These are phyloP conservation scores for Saposhnikovia divaricata DNA, from an alignment of 129 eudicot species.

Conservation along the genomic window DNA sequence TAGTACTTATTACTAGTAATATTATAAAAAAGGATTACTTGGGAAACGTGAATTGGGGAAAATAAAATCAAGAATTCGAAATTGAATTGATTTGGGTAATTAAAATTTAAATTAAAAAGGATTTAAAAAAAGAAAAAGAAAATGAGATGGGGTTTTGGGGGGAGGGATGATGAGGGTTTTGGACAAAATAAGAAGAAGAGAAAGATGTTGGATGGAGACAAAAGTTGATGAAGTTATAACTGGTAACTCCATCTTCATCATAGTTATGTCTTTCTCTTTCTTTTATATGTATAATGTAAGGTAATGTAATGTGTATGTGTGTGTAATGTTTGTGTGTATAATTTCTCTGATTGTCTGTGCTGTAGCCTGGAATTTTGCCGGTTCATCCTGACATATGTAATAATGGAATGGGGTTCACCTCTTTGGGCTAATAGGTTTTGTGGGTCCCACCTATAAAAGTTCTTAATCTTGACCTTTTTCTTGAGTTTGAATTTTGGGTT, in stretches of 20 bases:
- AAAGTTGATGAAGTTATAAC: neutral
- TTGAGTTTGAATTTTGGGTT: neutral
- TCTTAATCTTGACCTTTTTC: neutral
- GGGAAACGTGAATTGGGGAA: constrained; percentile 5
- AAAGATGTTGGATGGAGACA: neutral
- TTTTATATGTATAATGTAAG: too few species aligned
- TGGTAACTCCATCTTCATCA: neutral
- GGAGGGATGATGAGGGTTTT: neutral
- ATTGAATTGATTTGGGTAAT: neutral
- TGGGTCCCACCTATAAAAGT: neutral
- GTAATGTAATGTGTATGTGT: too few species aligned
- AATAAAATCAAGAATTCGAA: neutral
- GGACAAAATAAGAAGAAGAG: neutral
- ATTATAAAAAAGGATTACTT: neutral
- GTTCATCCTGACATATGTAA: neutral
- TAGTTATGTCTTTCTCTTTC: neutral
- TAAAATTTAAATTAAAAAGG: too few species aligned
- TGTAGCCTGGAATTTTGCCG: constrained; percentile 6
- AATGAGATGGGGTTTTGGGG: neutral
- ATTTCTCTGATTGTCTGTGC: constrained; percentile 2
- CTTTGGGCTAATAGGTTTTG: neutral
- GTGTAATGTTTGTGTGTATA: neutral
- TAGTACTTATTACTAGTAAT: neutral
- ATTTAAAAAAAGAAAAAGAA: too few species aligned
- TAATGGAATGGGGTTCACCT: neutral